Base-by-base conservation (phyloP, 345 rosid species). In the Citrus trifoliata region DNA sequence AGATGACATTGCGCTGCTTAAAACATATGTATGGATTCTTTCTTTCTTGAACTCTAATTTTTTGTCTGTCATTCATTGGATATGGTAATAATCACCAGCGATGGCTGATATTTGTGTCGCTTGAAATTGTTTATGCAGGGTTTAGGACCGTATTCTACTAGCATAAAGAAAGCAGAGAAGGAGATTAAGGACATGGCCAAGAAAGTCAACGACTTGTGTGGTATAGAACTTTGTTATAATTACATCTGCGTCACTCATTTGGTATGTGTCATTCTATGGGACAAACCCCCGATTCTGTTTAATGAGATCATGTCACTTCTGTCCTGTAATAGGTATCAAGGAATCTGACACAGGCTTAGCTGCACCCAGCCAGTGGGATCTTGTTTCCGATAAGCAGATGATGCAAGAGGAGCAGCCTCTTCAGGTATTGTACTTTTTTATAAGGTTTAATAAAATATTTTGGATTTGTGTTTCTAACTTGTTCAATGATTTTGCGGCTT, bases 331-430 rank as follows among this genome's bases (percentile, higher is more conserved):
- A 92, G 98, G 98, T 74, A 96, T 96, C 68, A 96, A 96, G 89
- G 99, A 96, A 82, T 96, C 99, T 51, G 99, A 94, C 71, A 96
- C 98, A 70, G 98, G 99, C 18, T 83, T 96, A 79, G 98, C 98
- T 75, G 92, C 97, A 64, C 99, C 99, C 12, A 94, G 98, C 78
- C 99, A 96, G 60, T 96, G 99, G 99, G 99, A 96, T 88, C 99
- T 96, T 75, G 99, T 96, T 12, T 96, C 99, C 2, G 99, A 96
- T 76, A 96, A 96, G 75, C 97, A 94, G 76, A 96, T 96, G 98
- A 96, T 96, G 99, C 98, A 96, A 79, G 99, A 96, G 80, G 99
- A 96, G 85, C 98, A 96, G 74, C 99, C 98, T 22, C 98, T 96
- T 71, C 99, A 96, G 89, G 86, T 81, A 46, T 22, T 53, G 22